Conservation (phyloP, 1,284 basidiomycete genomes). For the Takashimella koratensis region DNA sequence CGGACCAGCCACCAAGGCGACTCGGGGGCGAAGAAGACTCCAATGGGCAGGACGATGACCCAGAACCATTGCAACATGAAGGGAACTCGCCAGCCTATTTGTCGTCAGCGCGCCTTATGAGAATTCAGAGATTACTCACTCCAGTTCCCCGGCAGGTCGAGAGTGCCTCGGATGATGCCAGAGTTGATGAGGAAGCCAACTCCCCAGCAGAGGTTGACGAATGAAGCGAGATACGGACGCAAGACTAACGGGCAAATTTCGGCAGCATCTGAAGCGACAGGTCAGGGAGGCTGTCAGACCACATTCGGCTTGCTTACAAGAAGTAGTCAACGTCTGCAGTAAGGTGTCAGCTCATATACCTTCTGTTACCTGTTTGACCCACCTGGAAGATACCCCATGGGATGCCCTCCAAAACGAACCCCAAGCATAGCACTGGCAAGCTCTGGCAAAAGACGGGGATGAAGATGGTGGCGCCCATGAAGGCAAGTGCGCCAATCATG, state of each 20-base stretch:
- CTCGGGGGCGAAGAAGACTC: constrained; percentile 6
- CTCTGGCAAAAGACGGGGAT: constrained; percentile 46
- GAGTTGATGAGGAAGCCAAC: constrained; percentile 39
- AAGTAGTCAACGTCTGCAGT: too few relatives aligned
- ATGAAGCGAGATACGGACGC: constrained; percentile 43
- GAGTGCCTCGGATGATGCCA: constrained; percentile 40
- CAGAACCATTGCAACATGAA: constrained; percentile 8
- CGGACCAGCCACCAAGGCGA: constrained; percentile 15
- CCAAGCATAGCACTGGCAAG: constrained; percentile 43
- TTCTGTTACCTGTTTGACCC: constrained; percentile 16
- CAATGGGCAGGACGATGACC: constrained; percentile 6
- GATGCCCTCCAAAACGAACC: constrained; percentile 7
- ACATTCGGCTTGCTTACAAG: too few relatives aligned
- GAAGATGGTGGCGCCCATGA: constrained; percentile 42
- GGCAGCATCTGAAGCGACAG: constrained; percentile 42
- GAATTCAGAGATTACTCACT: constrained; percentile 8
- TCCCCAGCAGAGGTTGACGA: constrained; percentile 36
- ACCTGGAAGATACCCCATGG: neutral
- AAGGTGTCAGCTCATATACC: constrained; percentile 51
- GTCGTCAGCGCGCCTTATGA: neutral
- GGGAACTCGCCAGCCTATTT: neutral
- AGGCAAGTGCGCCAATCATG: constrained; percentile 33
- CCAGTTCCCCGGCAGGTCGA: constrained; percentile 28
- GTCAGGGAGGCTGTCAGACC: too few relatives aligned
- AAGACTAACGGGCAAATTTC: constrained; percentile 44